Conservation (phyloP, 2,329 filamentous ascomycete genomes). For the Beauveria varroae region DNA sequence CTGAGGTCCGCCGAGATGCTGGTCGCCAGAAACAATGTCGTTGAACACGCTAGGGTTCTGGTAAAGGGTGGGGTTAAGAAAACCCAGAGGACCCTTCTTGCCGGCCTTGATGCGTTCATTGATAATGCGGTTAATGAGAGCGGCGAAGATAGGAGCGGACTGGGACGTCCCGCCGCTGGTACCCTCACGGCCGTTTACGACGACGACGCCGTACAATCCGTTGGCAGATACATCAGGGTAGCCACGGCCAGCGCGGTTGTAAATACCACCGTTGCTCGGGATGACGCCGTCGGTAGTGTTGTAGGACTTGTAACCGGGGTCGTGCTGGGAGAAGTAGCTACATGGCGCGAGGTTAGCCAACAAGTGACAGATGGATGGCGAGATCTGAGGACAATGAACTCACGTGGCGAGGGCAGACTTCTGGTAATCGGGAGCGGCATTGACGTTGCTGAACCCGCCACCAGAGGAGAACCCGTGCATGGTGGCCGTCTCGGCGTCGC, state of each 20-base stretch:
- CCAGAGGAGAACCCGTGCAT: constrained; percentile 28
- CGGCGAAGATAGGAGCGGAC: constrained; percentile 14
- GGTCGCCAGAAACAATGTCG: neutral
- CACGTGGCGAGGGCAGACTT: constrained; percentile 24
- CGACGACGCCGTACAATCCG: constrained; percentile 36
- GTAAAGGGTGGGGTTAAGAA: constrained; percentile 16
- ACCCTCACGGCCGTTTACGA: constrained; percentile 22
- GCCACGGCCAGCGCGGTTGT: constrained; percentile 4
- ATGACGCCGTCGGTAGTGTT: constrained; percentile 1
- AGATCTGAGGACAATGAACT: neutral
- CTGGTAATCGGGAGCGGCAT: constrained; percentile 40
- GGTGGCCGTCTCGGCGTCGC: constrained; percentile 38
- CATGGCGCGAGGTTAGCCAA: neutral
- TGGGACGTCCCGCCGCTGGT: constrained; percentile 11
- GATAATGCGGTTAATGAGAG: constrained; percentile 16
- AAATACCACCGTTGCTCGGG: neutral
- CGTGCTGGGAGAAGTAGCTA: constrained; percentile 28
- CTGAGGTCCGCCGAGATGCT: neutral
- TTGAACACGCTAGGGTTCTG: neutral
- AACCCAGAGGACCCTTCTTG: constrained; percentile 29
- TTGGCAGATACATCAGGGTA: constrained; percentile 32
- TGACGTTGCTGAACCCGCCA: constrained; percentile 32
- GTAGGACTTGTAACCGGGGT: constrained; percentile 16
- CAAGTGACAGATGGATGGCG: neutral
- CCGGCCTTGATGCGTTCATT: constrained; percentile 17